A percentile compares a stretch with the other conserved stretches of the same genome.
phyloP scores from a whole-genome alignment of 345 rosid species.

The Camelina sativa region DNA sequence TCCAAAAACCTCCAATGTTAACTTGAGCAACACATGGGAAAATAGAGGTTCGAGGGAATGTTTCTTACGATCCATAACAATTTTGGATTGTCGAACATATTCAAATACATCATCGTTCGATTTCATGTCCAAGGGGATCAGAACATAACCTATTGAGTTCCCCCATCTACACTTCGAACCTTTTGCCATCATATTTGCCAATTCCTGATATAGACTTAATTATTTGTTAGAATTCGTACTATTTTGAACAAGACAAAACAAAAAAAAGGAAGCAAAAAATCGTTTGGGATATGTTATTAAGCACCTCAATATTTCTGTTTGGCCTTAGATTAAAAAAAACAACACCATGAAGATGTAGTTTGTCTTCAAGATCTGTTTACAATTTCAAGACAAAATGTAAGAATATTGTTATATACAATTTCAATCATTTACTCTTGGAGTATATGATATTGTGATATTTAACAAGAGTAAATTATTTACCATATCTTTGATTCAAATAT shows the following conservation, averaged over 20 bases:
- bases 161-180: constrained; percentile 55
- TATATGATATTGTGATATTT: neutral
- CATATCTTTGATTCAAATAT: constrained; percentile 53
- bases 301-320: constrained; percentile 57
- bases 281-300: neutral
- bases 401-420: neutral
- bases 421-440: too few relatives aligned
- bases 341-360: constrained; percentile 45
- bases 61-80: constrained; percentile 55
- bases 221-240: neutral
- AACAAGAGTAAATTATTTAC: constrained; percentile 38
- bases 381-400: neutral
- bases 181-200: constrained; percentile 58
- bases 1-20: constrained; percentile 44
- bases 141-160: constrained; percentile 51
- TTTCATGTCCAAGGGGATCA: constrained; percentile 51
- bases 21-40: constrained; percentile 45
- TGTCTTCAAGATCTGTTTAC: constrained; percentile 33
- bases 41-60: constrained; percentile 57
- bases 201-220: constrained; percentile 30
- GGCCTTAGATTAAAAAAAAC: constrained; percentile 58
- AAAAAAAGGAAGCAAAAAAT: neutral
- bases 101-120: constrained; percentile 49
- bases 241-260: neutral
- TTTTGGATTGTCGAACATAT: constrained; percentile 51